A percentile compares a stretch with the other conserved stretches of the same genome.
Conservation (phyloP, 2,329 filamentous ascomycete genomes). For the Drechslera avenae region DNA sequence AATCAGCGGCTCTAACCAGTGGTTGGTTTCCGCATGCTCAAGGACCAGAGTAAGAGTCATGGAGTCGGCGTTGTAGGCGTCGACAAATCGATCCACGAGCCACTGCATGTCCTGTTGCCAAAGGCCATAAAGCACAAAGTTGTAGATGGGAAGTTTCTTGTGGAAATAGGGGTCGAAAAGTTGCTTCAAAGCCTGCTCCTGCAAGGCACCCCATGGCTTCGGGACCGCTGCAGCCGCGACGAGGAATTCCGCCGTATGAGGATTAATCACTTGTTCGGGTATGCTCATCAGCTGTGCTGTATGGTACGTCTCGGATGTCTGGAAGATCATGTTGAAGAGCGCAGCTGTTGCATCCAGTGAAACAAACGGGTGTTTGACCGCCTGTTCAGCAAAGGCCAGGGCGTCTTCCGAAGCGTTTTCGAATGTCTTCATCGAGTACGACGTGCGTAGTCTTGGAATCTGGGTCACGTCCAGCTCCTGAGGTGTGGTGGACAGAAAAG, state of each 20-base stretch:
- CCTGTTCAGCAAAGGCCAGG: constrained; percentile 65
- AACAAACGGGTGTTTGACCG: constrained; percentile 83
- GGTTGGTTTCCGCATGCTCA: constrained; percentile 79
- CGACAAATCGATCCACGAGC: constrained; percentile 80
- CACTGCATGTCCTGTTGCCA: constrained; percentile 91
- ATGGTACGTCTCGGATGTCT: constrained; percentile 62
- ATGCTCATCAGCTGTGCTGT: constrained; percentile 62
- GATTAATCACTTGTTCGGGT: constrained; percentile 66
- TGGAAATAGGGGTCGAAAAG: constrained; percentile 83
- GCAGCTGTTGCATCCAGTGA: constrained; percentile 81
- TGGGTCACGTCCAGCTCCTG: constrained; percentile 81
- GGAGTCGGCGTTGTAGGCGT: constrained; percentile 72
- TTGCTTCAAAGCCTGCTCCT: constrained; percentile 74
- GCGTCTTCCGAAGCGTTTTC: constrained; percentile 64
- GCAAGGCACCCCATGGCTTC: constrained; percentile 76
- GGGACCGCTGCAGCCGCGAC: constrained; percentile 78
- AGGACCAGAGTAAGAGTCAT: constrained; percentile 72
- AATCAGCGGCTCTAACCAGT: constrained; percentile 82
- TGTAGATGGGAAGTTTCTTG: constrained; percentile 76
- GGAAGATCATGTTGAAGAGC: constrained; percentile 66
- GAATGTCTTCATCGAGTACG: constrained; percentile 72
- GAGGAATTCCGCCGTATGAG: constrained; percentile 78
- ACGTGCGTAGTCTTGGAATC: constrained; percentile 79
- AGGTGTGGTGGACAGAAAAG: constrained; percentile 76
- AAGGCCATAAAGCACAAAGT: constrained; percentile 87